Percentiles rank a stretch among this genome's conserved stretches.
Evolutionary conservation across 176 grass and related monocot species (phyloP).

Genomic region (Oropetium thomaeum): DNA sequence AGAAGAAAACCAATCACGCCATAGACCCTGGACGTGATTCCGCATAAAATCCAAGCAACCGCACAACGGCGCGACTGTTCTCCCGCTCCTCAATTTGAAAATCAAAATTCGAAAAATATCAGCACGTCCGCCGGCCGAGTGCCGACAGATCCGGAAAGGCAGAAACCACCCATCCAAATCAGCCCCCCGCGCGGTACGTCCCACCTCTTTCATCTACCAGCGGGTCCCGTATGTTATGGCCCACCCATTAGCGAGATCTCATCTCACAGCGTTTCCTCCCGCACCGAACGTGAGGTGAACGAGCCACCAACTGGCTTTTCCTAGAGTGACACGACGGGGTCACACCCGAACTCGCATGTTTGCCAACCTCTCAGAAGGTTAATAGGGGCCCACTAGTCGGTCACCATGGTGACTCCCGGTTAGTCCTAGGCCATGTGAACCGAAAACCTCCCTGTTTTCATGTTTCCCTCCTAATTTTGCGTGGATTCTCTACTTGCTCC

Average conservation of each 20-base stretch:
- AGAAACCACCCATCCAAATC: neutral
- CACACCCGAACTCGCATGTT: neutral
- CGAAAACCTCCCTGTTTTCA: neutral
- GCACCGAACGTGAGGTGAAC: conserved; percentile 36
- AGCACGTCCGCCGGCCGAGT: neutral
- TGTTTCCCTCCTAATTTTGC: rapidly evolving
- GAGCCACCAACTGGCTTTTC: conserved; percentile 19
- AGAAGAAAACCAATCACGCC: no score
- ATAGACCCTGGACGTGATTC: neutral
- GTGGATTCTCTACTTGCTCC: rapidly evolving
- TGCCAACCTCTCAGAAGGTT: no score
- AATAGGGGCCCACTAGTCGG: neutral
- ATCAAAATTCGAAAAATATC: conserved; percentile 13
- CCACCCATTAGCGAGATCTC: neutral
- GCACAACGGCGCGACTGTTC: neutral
- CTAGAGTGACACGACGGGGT: neutral
- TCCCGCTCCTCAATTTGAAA: conserved; percentile 39
- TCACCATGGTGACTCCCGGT: rapidly evolving
- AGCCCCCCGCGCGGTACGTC: neutral
- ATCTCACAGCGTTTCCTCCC: neutral
- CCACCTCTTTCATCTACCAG: conserved; percentile 1
- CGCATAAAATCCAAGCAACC: neutral
- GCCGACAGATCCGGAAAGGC: neutral
- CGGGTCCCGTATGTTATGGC: neutral
- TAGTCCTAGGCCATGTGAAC: rapidly evolving